Percentiles rank a stretch among this genome's conserved stretches.
phyloP scores from a whole-genome alignment of 2,329 filamentous ascomycete species.

The Claviceps pazoutovae region DNA sequence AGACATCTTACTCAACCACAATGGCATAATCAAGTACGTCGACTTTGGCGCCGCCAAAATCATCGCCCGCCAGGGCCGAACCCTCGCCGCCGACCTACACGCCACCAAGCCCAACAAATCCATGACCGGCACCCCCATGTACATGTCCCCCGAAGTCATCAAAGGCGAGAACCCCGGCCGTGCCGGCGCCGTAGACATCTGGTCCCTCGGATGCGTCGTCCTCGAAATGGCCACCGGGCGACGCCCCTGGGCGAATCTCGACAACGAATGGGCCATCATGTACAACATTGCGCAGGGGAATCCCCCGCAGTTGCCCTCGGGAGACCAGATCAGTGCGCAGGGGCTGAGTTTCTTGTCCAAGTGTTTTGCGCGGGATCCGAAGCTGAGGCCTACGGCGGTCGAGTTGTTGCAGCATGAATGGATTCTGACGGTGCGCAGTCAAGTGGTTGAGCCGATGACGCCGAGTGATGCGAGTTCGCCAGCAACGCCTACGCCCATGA shows the following conservation, averaged over 20 bases:
- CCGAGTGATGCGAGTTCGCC: constrained; percentile 42
- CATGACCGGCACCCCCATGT: constrained; percentile 98
- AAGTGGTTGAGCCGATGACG: constrained; percentile 50
- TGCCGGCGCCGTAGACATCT: constrained; percentile 82
- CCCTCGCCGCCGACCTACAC: constrained; percentile 50
- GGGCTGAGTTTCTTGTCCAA: constrained; percentile 80
- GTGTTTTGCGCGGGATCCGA: constrained; percentile 78
- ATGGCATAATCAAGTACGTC: constrained; percentile 97
- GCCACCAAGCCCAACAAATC: constrained; percentile 62
- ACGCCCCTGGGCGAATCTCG: constrained; percentile 84
- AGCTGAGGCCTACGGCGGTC: constrained; percentile 63
- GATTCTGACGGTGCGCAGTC: constrained; percentile 54
- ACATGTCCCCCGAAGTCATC: constrained; percentile 99
- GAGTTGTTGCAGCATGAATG: constrained; percentile 92
- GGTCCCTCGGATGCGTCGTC: constrained; percentile 93
- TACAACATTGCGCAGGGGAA: constrained; percentile 99
- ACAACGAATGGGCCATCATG: constrained; percentile 99
- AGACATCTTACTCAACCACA: constrained; percentile 94
- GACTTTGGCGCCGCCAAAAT: constrained; percentile 97
- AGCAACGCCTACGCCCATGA: constrained; percentile 21
- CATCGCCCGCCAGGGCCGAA: constrained; percentile 86
- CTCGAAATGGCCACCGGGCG: constrained; percentile 94
- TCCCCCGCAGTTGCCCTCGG: constrained; percentile 66
- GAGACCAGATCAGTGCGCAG: constrained; percentile 68
- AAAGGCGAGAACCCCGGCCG: constrained; percentile 71